Conservation (phyloP, 768 basidiomycete genomes). For the Rhodotorula diobovata region DNA sequence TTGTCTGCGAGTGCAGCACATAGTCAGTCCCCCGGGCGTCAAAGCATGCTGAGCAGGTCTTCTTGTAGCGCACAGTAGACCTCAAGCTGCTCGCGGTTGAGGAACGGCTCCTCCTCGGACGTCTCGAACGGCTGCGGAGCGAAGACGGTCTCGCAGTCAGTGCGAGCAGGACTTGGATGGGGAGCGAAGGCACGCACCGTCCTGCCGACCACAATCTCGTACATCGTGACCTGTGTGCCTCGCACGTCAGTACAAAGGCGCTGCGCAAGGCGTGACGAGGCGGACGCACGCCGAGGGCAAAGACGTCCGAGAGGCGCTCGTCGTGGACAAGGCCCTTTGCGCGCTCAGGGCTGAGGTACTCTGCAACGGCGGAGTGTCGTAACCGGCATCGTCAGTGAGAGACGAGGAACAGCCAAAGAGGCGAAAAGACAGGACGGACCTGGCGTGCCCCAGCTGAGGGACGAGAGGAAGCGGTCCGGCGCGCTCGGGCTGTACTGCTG, state of each 20-base stretch:
- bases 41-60: too few species aligned
- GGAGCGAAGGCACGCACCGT: constrained; percentile 52
- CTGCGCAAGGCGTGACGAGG: not conserved
- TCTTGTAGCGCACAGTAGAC: constrained; percentile 62
- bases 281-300: constrained; percentile 48
- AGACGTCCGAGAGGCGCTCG: constrained; percentile 74
- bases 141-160: too few species aligned
- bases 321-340: constrained; percentile 84
- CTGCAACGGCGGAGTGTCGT: not conserved
- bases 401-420: not conserved
- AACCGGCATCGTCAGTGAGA: not conserved
- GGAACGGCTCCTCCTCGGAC: constrained; percentile 34
- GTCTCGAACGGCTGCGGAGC: constrained; percentile 28
- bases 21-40: not conserved
- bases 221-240: constrained; percentile 59
- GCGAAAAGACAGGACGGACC: constrained; percentile 45
- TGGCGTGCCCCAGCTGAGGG: constrained; percentile 64
- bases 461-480: constrained; percentile 28
- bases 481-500: constrained; percentile 60
- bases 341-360: constrained; percentile 91
- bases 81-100: constrained; percentile 69
- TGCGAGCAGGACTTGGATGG: too few species aligned
- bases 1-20: constrained; percentile 3
- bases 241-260: not conserved
- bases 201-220: constrained; percentile 85